A percentile compares a stretch with the other conserved stretches of the same genome.
Evolutionary conservation across 78 protist species (phyloP).

Genomic region (Dictyostelium brefeldianum): DNA sequence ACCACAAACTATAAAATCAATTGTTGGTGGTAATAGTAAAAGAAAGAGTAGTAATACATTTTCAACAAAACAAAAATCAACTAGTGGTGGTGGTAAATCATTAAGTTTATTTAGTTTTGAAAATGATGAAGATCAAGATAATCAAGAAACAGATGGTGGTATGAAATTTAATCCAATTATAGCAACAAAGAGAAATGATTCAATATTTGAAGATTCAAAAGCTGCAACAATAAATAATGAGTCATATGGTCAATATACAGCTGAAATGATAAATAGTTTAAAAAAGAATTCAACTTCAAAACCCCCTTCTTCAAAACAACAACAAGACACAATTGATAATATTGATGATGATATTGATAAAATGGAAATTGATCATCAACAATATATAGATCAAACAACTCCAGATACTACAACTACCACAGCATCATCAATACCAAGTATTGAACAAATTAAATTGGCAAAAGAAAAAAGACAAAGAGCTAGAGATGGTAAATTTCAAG

Average conservation of each 20-base stretch:
- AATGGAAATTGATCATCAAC: conserved; percentile 25
- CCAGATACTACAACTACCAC: neutral
- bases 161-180: conserved; percentile 4
- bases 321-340: neutral
- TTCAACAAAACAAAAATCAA: neutral
- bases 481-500: conserved; percentile 19
- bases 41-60: conserved; percentile 1
- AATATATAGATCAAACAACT: neutral
- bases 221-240: neutral
- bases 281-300: conserved; percentile 8
- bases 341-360: neutral
- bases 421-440: neutral
- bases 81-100: neutral
- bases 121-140: neutral
- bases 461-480: conserved; percentile 59
- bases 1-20: neutral
- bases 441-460: conserved; percentile 51
- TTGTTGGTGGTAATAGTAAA: neutral
- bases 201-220: neutral
- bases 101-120: conserved; percentile 18
- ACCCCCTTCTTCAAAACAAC: neutral
- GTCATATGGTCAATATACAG: conserved; percentile 21
- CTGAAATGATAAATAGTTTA: neutral
- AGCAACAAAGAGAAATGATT: neutral
- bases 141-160: neutral